Percentiles rank a stretch among this genome's conserved stretches.
These are phyloP conservation scores for Arthrobotrys sinensis DNA, from an alignment of 2,329 filamentous ascomycete species.

Conservation along the genomic window DNA sequence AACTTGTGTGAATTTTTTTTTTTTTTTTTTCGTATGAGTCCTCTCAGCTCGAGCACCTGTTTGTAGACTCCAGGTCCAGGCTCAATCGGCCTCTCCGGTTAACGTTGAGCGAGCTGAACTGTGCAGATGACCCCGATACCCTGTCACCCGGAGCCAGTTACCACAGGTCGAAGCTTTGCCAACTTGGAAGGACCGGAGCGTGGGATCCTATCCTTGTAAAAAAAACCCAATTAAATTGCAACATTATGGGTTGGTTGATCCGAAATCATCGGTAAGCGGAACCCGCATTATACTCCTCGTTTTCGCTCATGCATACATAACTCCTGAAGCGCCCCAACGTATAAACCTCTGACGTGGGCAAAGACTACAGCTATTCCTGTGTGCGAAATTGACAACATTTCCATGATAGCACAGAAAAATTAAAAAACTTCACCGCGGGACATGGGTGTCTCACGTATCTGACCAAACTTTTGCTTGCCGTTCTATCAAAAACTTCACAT, in stretches of 20 bases:
- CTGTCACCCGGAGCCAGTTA: neutral
- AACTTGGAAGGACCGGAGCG: neutral
- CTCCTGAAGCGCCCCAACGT: neutral
- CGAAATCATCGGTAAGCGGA: conserved; percentile 5
- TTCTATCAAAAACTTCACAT: conserved; percentile 7
- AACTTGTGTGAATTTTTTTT: neutral
- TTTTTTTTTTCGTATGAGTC: neutral
- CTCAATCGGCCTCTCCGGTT: neutral
- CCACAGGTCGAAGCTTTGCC: neutral
- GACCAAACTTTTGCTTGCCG: neutral
- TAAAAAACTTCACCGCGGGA: neutral
- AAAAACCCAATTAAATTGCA: neutral
- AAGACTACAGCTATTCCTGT: neutral
- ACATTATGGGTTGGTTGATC: neutral
- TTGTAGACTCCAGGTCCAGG: neutral
- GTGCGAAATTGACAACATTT: conserved; percentile 1
- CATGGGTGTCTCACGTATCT: neutral
- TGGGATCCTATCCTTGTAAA: neutral
- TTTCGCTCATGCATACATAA: neutral
- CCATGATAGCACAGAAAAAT: neutral
- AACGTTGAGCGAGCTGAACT: conserved; percentile 4
- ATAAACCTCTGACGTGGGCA: neutral
- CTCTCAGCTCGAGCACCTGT: neutral
- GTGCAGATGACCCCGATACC: neutral
- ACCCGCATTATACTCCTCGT: neutral